Percentiles rank a stretch among this genome's conserved stretches.
Conservation (phyloP, 345 rosid genomes). For the Gossypium turneri region DNA sequence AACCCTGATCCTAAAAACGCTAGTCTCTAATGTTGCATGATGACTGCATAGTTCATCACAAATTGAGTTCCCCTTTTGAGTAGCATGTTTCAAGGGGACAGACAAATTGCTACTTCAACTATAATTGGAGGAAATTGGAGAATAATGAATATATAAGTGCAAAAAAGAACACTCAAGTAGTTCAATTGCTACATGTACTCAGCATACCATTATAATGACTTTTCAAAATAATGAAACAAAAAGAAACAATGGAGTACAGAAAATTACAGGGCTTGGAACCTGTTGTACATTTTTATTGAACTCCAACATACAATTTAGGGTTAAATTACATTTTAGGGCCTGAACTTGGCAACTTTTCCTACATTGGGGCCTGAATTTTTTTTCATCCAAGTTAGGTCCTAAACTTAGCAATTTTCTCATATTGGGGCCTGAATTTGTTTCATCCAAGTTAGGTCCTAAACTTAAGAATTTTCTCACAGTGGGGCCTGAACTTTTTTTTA, state of each 20-base stretch:
- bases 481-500: too few species aligned
- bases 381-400: too few species aligned
- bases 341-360: too few species aligned
- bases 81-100: not conserved
- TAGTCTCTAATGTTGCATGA: not conserved
- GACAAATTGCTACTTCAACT: not conserved
- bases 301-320: too few species aligned
- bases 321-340: too few species aligned
- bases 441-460: too few species aligned
- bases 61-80: not conserved
- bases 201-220: not conserved
- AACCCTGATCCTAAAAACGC: not conserved
- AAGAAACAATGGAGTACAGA: not conserved
- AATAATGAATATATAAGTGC: not conserved
- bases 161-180: not conserved
- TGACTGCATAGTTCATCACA: not conserved
- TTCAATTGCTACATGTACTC: not conserved
- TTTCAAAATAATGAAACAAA: not conserved
- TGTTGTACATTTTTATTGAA: not conserved
- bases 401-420: too few species aligned
- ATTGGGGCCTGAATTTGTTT: too few species aligned
- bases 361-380: too few species aligned
- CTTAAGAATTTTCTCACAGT: too few species aligned
- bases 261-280: not conserved
- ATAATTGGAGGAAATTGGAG: not conserved